Evolutionary conservation across 345 rosid genomes (phyloP), one percentile per base, ranked within the genome.

Genomic region (Citrus medica): DNA sequence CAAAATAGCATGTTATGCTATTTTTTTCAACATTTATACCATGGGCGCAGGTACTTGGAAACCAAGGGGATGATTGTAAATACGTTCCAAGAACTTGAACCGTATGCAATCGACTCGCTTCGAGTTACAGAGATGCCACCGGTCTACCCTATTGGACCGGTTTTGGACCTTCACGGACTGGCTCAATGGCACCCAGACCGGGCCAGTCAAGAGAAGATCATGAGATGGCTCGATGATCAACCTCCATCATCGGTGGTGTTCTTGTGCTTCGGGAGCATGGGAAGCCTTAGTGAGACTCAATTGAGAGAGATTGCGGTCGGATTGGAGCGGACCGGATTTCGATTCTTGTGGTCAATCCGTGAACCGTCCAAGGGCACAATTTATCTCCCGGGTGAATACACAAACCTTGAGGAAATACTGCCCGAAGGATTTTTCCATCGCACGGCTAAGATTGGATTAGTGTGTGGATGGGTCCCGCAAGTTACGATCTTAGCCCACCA

Each of bases 381-480:
- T 40, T 9, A 13, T 19, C 9, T 14, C 9, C 89, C 87, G 0
- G 67, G 38, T 3, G 85, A 82, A 0, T 83, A 79, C n/a, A 25
- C 67, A 10, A 71, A 83, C 42, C 69, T 79, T 0, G 75, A 27
- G 1, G 87, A 85, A 3, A 56, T 83, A 1, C 77, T 90, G 21
- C 90, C 89, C 0, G 76, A 83, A 28, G 91, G 88, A 1, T 91
- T 89, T 61, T 19, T 85, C 2, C 73, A 86, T 1, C 80, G 87
- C n/a, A 86, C 89, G 53, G 77, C 77, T 1, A 65, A 66, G 69
- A 62, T 64, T 0, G 91, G 91, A 2, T 80, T 71, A 73, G 73
- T 87, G 0, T 81, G 82, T 6, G 86, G 93, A 12, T 85, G 92
- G 92, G 94, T 89, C 9, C 91, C 91, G 16, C 92, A 90, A 25